Conservation (phyloP, 768 basidiomycete genomes). For the Rhodotorula babjevae region DNA sequence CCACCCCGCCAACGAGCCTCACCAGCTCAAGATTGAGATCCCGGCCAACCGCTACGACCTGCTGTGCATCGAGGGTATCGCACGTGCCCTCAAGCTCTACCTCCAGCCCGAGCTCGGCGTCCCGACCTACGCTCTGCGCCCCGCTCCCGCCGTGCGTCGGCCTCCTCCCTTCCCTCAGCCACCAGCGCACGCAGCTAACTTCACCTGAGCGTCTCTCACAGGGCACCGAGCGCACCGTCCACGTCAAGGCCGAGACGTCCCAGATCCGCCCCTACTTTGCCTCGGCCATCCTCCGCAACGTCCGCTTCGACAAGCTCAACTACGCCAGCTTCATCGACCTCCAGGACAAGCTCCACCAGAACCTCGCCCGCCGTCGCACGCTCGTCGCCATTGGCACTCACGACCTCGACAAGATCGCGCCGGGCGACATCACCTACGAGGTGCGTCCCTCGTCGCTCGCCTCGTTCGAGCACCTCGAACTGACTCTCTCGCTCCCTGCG, state of each 20-base stretch:
- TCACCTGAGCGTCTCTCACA: neutral
- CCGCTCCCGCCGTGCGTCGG: conserved; percentile 26
- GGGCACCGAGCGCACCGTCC: conserved; percentile 55
- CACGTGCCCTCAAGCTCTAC: conserved; percentile 78
- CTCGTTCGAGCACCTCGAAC: neutral
- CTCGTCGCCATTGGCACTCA: conserved; percentile 97
- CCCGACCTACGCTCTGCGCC: conserved; percentile 30
- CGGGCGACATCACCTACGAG: conserved; percentile 45
- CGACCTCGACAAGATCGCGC: conserved; percentile 80
- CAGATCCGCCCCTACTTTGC: conserved; percentile 86
- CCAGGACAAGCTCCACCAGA: conserved; percentile 98
- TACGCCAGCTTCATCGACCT: conserved; percentile 97
- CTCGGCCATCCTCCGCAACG: conserved; percentile 79
- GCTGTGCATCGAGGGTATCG: conserved; percentile 92
- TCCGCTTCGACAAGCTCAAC: conserved; percentile 78
- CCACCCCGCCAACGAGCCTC: conserved; percentile 32
- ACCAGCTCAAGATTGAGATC: conserved; percentile 98
- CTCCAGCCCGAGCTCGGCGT: conserved; percentile 47
- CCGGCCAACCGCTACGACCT: conserved; percentile 99
- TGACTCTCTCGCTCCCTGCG: no score
- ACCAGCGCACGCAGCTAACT: neutral
- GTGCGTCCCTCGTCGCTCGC: neutral
- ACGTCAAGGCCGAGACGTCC: conserved; percentile 69
- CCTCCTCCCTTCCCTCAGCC: conserved; percentile 56
- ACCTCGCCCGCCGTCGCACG: conserved; percentile 81